These are phyloP conservation scores for Russula vinacea DNA, from an alignment of 768 basidiomycete species.

Conservation along the genomic window DNA sequence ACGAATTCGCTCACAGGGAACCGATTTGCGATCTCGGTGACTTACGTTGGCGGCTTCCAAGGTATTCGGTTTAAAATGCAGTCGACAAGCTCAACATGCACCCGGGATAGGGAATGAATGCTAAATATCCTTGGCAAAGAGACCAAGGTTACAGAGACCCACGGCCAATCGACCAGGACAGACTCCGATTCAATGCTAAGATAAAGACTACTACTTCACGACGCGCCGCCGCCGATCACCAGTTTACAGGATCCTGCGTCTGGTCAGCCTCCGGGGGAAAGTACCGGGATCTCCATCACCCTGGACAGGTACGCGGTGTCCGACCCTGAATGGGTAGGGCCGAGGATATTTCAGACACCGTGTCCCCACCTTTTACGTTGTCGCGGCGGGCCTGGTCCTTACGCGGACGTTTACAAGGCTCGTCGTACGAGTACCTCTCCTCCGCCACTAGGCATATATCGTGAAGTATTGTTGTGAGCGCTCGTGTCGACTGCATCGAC, in stretches of 20 bases:
- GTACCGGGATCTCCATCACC: slow-evolving; percentile 56
- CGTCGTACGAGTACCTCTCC: no score
- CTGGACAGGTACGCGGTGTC: slow-evolving; percentile 54
- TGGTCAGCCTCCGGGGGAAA: slow-evolving; percentile 61
- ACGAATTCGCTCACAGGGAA: slow-evolving; percentile 1
- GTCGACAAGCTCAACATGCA: background rate
- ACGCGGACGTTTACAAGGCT: no score
- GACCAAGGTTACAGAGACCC: slow-evolving; percentile 50
- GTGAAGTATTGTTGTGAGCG: slow-evolving; percentile 64
- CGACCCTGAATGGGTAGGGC: background rate
- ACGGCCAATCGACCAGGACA: no score
- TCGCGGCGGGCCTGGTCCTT: no score
- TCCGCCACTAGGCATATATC: no score
- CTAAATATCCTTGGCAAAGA: background rate
- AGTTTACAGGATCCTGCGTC: slow-evolving; percentile 59
- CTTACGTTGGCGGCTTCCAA: background rate
- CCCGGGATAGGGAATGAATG: background rate
- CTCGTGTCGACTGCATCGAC: background rate
- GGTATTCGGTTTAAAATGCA: slow-evolving; percentile 2
- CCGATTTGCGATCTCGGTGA: background rate
- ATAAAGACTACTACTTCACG: slow-evolving; percentile 63
- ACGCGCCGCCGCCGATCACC: background rate
- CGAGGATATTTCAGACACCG: slow-evolving; percentile 50
- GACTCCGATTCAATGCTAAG: slow-evolving; percentile 52
- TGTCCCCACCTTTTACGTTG: slow-evolving; percentile 66